Percentiles rank a stretch among this genome's conserved stretches.
These are phyloP conservation scores for Dendrobium huoshanense DNA, from an alignment of 106 monocot species.

Conservation along the genomic window DNA sequence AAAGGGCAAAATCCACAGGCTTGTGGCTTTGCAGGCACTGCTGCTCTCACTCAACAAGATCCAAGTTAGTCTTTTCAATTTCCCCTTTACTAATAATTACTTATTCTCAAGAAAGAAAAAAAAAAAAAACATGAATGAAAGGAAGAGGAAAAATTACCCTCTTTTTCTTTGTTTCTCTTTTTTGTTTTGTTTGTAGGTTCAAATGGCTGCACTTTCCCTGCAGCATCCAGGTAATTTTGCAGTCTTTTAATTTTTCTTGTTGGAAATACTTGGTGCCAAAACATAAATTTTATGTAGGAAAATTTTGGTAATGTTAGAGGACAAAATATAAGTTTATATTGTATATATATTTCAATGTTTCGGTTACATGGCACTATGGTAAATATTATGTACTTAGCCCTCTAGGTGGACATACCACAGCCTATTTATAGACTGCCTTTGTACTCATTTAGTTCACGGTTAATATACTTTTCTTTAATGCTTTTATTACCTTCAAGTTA, in stretches of 20 bases:
- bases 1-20: slow-evolving; percentile 29
- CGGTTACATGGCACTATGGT: too few species aligned
- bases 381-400: too few species aligned
- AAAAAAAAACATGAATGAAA: not conserved
- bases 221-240: slow-evolving; percentile 18
- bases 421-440: too few species aligned
- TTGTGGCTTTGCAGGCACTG: slow-evolving; percentile 53
- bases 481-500: too few species aligned
- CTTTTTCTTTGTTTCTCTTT: not conserved
- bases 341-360: too few species aligned
- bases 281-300: too few species aligned
- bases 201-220: slow-evolving; percentile 36
- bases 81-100: not conserved
- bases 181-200: slow-evolving; percentile 22
- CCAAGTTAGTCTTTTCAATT: slow-evolving; percentile 34
- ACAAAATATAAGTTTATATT: too few species aligned
- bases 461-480: too few species aligned
- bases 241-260: not conserved
- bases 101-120: not conserved
- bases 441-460: too few species aligned
- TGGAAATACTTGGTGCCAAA: not conserved
- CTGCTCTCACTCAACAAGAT: slow-evolving; percentile 25
- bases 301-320: too few species aligned
- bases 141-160: not conserved
- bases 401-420: too few species aligned